Base-by-base conservation (phyloP, 2,329 filamentous ascomycete species). In the Botrytis pseudocinerea region DNA sequence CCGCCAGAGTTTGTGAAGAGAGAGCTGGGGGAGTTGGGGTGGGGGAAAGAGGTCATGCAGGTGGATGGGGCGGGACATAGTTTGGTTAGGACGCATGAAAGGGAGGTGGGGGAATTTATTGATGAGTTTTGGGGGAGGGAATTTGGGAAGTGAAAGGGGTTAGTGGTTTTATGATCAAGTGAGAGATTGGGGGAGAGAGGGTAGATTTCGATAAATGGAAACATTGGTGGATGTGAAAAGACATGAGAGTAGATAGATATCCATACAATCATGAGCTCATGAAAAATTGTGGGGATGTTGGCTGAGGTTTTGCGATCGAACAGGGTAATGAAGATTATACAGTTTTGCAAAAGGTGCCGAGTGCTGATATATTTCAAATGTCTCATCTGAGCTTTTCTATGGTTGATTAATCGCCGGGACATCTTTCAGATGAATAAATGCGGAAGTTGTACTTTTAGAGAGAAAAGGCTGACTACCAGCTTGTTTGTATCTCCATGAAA, bases 361-460 rank as follows among this genome's bases (percentile, higher is more conserved):
- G 10, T n/a, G 25, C 2, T 14, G 0, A 10, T n/a, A 4, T 51
- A 51, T 51, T 2, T 51, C 22, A 4, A 0, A n/a, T 25, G 6
- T n/a, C 25, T n/a, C 48, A 51, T 51, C 10, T 14, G 1, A 51
- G 22, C 4, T 51, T 51, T n/a, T 51, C 10, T 2, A 25, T 14
- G 10, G 48, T 25, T 51, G 4, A 5, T 51, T 6, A n/a, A 51
- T n/a, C 48, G 48, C 22, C 25, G 25, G 4, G 25, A 51, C 10
- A 51, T 51, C 10, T n/a, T 4, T 51, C 25, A 2, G 22, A n/a
- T 14, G 10, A 51, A 25, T 51, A 12, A 51, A 6, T 12, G n/a
- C 10, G 25, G 10, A 10, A n/a, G 25, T 6, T n/a, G 0, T n/a
- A 14, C 14, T n/a, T 0, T n/a, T n/a, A 0, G 10, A n/a, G 48